Percentiles rank a stretch among this genome's conserved stretches.
Evolutionary conservation across 148 eudicot species (phyloP).

Genomic region (Rhododendron griersonianum): DNA sequence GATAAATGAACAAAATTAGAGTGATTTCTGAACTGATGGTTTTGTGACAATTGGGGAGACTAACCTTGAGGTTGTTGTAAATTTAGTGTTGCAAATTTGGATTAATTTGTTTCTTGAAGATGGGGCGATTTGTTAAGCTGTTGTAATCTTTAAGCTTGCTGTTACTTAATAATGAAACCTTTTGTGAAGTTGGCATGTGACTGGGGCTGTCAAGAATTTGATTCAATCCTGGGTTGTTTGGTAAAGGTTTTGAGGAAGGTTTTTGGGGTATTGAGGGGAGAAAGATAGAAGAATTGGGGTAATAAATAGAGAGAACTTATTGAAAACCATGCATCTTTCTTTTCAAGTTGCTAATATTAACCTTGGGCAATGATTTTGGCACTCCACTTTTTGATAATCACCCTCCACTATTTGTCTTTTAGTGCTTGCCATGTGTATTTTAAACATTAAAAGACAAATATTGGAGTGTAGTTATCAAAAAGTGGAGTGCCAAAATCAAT

Average conservation of each 20-base stretch:
- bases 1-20: background rate
- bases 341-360: background rate
- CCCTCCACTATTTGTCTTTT: too few relatives aligned
- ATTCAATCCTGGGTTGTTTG: background rate
- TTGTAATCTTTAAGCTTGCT: background rate
- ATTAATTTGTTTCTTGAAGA: background rate
- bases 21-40: background rate
- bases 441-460: too few relatives aligned
- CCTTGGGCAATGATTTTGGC: background rate
- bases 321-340: background rate
- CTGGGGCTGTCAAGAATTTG: background rate
- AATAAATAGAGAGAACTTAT: background rate
- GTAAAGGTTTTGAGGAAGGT: too few relatives aligned
- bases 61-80: background rate
- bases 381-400: too few relatives aligned
- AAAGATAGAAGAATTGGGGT: too few relatives aligned
- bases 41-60: background rate
- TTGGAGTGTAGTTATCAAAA: too few relatives aligned
- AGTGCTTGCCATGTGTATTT: too few relatives aligned
- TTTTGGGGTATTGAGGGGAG: background rate
- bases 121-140: background rate
- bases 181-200: background rate
- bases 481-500: too few relatives aligned
- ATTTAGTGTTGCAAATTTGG: background rate
- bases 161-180: background rate